These are phyloP conservation scores for Globisporangium barbulae DNA, from an alignment of 352 stramenopile genomes.

Conservation along the genomic window DNA sequence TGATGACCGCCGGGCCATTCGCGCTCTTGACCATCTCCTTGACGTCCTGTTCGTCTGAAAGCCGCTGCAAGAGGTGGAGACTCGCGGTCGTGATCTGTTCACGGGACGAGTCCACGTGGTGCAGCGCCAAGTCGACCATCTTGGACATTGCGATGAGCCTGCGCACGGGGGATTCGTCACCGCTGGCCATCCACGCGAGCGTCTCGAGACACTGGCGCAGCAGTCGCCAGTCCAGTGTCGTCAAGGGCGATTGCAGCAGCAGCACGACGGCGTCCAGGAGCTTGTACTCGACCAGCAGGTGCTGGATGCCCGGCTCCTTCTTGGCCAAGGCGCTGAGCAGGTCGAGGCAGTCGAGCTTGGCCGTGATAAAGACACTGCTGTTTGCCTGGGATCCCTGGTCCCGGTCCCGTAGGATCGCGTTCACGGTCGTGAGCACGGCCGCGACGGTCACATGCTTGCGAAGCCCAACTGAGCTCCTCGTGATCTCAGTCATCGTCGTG, in stretches of 20 bases:
- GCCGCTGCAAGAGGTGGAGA: conserved; percentile 53
- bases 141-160: conserved; percentile 41
- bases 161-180: conserved; percentile 27
- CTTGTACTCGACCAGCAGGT: conserved; percentile 47
- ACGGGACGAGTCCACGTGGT: conserved; percentile 33
- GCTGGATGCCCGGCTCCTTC: conserved; percentile 46
- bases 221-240: conserved; percentile 29
- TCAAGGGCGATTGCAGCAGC: conserved; percentile 46
- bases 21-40: conserved; percentile 35
- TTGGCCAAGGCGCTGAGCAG: conserved; percentile 41
- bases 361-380: conserved; percentile 9
- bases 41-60: conserved; percentile 36
- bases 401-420: conserved; percentile 36
- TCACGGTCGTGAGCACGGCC: conserved; percentile 37
- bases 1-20: conserved; percentile 37
- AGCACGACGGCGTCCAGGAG: conserved; percentile 46
- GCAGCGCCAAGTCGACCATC: conserved; percentile 45
- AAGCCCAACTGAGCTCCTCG: conserved; percentile 17
- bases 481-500: conserved; percentile 35
- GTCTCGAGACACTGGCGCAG: conserved; percentile 46
- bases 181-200: conserved; percentile 52
- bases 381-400: conserved; percentile 9
- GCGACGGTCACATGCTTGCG: conserved; percentile 36
- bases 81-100: conserved; percentile 33
- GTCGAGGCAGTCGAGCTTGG: conserved; percentile 37